Percentiles rank a stretch among this genome's conserved stretches.
Conservation (phyloP, 2,329 filamentous ascomycete species). For the Cytospora piceicola region DNA sequence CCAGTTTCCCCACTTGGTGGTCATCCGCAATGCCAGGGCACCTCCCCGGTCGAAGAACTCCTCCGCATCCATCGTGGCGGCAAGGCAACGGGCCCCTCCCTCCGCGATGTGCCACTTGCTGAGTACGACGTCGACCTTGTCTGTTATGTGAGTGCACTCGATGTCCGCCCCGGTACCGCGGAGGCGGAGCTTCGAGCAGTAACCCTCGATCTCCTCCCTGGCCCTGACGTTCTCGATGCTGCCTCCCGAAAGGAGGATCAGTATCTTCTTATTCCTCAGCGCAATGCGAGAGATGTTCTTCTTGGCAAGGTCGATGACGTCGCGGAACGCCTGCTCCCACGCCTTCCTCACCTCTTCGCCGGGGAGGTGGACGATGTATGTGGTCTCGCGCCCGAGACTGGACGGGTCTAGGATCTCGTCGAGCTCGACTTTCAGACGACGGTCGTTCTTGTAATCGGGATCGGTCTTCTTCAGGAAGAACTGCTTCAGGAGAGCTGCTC, state of each 20-base stretch:
- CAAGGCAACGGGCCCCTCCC: slow-evolving; percentile 5
- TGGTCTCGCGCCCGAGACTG: background rate
- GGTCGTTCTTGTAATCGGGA: background rate
- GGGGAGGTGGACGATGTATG: background rate
- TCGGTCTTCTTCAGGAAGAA: background rate
- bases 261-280: background rate
- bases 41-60: slow-evolving; percentile 14
- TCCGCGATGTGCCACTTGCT: slow-evolving; percentile 11
- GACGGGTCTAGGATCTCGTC: background rate
- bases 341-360: background rate
- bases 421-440: background rate
- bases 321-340: slow-evolving; percentile 14
- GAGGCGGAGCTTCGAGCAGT: background rate
- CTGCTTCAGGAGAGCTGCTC: background rate
- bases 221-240: slow-evolving; percentile 1
- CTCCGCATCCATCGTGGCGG: slow-evolving; percentile 10
- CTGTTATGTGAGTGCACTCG: background rate
- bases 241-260: slow-evolving; percentile 4
- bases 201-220: background rate
- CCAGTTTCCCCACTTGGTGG: background rate
- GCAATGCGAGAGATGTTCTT: background rate
- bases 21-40: slow-evolving; percentile 2
- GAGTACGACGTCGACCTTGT: background rate
- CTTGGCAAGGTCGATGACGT: background rate
- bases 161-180: background rate